Evolutionary conservation across 2,329 filamentous ascomycete genomes (phyloP).

Genomic region (Lomentospora prolificans): DNA sequence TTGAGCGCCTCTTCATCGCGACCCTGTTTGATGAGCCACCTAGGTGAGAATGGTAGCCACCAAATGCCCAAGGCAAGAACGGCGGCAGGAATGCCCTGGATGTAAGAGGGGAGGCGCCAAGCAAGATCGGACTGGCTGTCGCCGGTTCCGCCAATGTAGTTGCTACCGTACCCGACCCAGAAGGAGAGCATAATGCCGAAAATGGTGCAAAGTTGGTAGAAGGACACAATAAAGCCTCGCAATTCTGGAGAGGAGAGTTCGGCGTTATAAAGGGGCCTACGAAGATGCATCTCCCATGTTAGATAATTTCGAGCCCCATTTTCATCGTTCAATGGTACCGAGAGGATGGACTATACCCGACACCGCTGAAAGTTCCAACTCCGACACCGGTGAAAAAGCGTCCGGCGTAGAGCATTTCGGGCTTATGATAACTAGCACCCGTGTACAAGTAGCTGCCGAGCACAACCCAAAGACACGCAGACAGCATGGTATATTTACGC

Average conservation of each 20-base stretch:
- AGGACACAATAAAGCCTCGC: slow-evolving; percentile 53
- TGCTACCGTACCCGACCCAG: slow-evolving; percentile 35
- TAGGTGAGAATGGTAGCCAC: slow-evolving; percentile 50
- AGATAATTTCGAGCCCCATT: not conserved
- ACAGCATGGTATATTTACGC: slow-evolving; percentile 42
- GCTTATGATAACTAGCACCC: slow-evolving; percentile 28
- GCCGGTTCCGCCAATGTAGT: slow-evolving; percentile 37
- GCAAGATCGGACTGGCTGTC: slow-evolving; percentile 30
- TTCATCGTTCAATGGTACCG: no score
- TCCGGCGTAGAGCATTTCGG: slow-evolving; percentile 34
- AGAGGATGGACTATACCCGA: slow-evolving; percentile 18
- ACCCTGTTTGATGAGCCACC: slow-evolving; percentile 50
- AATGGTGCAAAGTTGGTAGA: slow-evolving; percentile 55
- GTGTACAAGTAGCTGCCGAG: slow-evolving; percentile 26
- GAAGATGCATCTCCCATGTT: not conserved
- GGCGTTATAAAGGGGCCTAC: slow-evolving; percentile 35
- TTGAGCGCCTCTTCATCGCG: slow-evolving; percentile 39
- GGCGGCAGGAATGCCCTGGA: slow-evolving; percentile 15
- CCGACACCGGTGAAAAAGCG: slow-evolving; percentile 39
- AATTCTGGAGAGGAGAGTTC: slow-evolving; percentile 53
- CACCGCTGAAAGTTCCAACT: slow-evolving; percentile 36
- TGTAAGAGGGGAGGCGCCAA: slow-evolving; percentile 22
- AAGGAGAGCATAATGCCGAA: slow-evolving; percentile 44
- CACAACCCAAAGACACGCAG: slow-evolving; percentile 35
- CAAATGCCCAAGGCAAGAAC: slow-evolving; percentile 23